phyloP scores from a whole-genome alignment of 2,329 filamentous ascomycete genomes.

The Arachnomyces sp. region DNA sequence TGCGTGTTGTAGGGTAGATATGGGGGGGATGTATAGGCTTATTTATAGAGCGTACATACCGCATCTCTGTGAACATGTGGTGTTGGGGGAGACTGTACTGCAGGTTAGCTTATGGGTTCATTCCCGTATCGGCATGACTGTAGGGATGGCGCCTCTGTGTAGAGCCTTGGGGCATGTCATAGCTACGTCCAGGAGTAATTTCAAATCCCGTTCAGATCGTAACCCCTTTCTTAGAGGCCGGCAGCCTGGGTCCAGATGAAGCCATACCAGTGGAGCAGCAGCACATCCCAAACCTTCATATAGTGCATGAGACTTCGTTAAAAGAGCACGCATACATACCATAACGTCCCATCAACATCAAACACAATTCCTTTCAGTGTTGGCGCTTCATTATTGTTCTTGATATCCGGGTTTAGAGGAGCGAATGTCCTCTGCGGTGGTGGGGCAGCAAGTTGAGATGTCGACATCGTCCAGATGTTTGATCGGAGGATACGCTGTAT shows the following conservation, averaged over 20 bases:
- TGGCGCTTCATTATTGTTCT: conserved; percentile 25
- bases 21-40: not conserved
- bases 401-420: conserved; percentile 35
- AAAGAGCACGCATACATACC: conserved; percentile 48
- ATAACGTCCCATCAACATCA: conserved; percentile 91
- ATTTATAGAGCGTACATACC: conserved; percentile 30
- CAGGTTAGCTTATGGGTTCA: conserved; percentile 1
- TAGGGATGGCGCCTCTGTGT: no score
- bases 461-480: conserved; percentile 3
- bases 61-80: conserved; percentile 93
- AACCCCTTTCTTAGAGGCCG: no score
- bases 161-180: no score
- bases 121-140: no score
- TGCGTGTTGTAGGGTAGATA: not conserved
- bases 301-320: no score
- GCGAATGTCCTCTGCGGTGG: conserved; percentile 40
- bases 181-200: no score
- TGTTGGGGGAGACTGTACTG: conserved; percentile 69
- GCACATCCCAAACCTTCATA: no score
- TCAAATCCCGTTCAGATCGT: no score
- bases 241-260: no score
- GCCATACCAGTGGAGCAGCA: no score
- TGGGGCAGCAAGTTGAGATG: conserved; percentile 15
- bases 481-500: no score
- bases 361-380: conserved; percentile 60